Evolutionary conservation across 2,329 filamentous ascomycete species (phyloP).

Genomic region (Colletotrichum cuscutae): DNA sequence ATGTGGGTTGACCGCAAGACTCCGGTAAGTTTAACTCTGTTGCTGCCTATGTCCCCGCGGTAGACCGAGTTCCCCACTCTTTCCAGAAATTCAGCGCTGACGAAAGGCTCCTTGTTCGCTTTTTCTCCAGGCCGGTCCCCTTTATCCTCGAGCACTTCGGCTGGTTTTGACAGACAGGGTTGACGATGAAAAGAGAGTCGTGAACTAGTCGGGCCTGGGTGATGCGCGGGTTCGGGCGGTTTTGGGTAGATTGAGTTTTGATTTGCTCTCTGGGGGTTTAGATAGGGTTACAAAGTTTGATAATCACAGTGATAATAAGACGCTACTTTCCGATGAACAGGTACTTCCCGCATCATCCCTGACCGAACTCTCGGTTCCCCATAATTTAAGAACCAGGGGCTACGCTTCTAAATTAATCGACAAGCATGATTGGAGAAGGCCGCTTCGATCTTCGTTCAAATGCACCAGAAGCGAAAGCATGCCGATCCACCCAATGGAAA

Average conservation of each 20-base stretch:
- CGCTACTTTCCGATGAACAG: not conserved
- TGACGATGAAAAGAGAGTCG: not conserved
- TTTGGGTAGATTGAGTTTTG: conserved; percentile 12
- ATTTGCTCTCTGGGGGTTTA: not conserved
- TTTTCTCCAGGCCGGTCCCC: conserved; percentile 24
- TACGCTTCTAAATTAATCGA: conserved; percentile 27
- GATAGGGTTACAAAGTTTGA: conserved; percentile 6
- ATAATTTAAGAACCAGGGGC: conserved; percentile 4
- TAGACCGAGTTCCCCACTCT: not conserved
- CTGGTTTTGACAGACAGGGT: conserved; percentile 24
- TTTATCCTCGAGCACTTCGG: conserved; percentile 26
- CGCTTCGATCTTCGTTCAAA: not conserved
- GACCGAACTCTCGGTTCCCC: not conserved
- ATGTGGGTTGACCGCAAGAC: conserved; percentile 45
- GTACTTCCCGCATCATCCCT: not conserved
- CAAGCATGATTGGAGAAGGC: not conserved
- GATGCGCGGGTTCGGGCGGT: not conserved
- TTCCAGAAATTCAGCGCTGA: conserved; percentile 15
- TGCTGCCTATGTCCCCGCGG: not conserved
- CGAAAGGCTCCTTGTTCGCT: not conserved
- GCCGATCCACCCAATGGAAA: not conserved
- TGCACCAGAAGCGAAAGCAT: not conserved
- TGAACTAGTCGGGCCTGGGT: not conserved
- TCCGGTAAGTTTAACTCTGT: conserved; percentile 40
- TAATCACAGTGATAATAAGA: not conserved